Evolutionary conservation across 805 yeast genomes (phyloP).

Genomic region (Phaffomyces opuntiae): DNA sequence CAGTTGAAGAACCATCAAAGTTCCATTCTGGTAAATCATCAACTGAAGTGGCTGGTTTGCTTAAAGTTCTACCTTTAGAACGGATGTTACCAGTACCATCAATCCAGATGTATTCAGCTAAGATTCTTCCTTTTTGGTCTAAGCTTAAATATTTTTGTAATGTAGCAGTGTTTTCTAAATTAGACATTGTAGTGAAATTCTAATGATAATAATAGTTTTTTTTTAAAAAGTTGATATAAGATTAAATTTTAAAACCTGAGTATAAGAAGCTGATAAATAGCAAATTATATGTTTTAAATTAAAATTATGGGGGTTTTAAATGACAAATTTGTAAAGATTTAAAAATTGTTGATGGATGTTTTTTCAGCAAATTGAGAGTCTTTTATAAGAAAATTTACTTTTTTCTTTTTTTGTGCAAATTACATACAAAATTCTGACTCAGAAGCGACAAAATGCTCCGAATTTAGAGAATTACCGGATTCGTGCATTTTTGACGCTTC

Average conservation of each 20-base stretch:
- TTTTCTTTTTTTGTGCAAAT: conserved; percentile 2
- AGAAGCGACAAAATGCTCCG: not conserved
- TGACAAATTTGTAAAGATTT: not conserved
- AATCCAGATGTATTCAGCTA: conserved; percentile 98
- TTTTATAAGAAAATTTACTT: not conserved
- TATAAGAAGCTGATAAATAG: not conserved
- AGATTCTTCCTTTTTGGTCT: conserved; percentile 76
- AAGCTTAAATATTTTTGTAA: conserved; percentile 77
- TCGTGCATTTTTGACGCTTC: too few species aligned
- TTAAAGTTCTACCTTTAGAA: conserved; percentile 88
- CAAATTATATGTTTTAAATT: not conserved
- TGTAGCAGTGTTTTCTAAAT: conserved; percentile 65
- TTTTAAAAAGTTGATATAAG: too few species aligned
- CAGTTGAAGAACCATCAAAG: conserved; percentile 98
- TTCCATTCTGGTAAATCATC: conserved; percentile 98
- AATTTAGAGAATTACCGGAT: too few species aligned
- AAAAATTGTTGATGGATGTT: not conserved
- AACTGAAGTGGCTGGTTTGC: conserved; percentile 56
- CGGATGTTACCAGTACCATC: conserved; percentile 88
- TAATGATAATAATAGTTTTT: too few species aligned
- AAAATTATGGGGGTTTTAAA: too few species aligned
- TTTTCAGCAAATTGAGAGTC: not conserved
- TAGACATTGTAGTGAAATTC: conserved; percentile 23
- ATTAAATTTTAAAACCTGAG: too few species aligned
- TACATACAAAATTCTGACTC: conserved; percentile 3